A percentile compares a stretch with the other conserved stretches of the same genome.
Conservation (phyloP, 352 stramenopile species). For the Nothophytophthora sp. region DNA sequence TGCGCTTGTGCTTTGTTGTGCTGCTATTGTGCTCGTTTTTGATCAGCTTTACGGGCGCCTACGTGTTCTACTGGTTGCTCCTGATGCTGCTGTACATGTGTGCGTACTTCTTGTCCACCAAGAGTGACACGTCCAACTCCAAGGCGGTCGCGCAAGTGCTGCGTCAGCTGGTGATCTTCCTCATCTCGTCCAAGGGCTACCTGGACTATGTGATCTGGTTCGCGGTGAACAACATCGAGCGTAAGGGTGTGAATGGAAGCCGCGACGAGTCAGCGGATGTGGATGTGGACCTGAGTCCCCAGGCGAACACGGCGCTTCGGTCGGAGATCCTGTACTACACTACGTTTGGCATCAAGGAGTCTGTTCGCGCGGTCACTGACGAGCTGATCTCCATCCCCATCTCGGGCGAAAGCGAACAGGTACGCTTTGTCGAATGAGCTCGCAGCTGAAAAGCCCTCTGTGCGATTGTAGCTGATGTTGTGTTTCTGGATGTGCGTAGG, state of each 20-base stretch:
- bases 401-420: slow-evolving; percentile 72
- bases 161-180: slow-evolving; percentile 80
- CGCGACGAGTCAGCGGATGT: slow-evolving; percentile 73
- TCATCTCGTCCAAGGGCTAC: slow-evolving; percentile 85
- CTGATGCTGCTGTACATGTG: slow-evolving; percentile 89
- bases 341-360: slow-evolving; percentile 89
- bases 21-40: too few species aligned
- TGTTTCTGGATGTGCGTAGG: slow-evolving; percentile 20
- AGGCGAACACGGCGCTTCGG: slow-evolving; percentile 87
- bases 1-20: background rate
- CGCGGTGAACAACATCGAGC: slow-evolving; percentile 87
- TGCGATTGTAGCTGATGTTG: background rate
- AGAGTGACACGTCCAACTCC: slow-evolving; percentile 58
- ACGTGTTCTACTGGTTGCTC: slow-evolving; percentile 90
- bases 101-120: slow-evolving; percentile 86
- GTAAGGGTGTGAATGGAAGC: slow-evolving; percentile 46
- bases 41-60: slow-evolving; percentile 77
- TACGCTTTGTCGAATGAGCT: slow-evolving; percentile 21
- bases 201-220: slow-evolving; percentile 92
- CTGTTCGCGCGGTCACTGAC: slow-evolving; percentile 70
- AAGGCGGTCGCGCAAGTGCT: slow-evolving; percentile 71
- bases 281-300: slow-evolving; percentile 84
- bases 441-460: background rate
- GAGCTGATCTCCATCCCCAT: slow-evolving; percentile 83
- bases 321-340: slow-evolving; percentile 92